Conservation (phyloP, 2,329 filamentous ascomycete genomes). For the Volutella citrinella region DNA sequence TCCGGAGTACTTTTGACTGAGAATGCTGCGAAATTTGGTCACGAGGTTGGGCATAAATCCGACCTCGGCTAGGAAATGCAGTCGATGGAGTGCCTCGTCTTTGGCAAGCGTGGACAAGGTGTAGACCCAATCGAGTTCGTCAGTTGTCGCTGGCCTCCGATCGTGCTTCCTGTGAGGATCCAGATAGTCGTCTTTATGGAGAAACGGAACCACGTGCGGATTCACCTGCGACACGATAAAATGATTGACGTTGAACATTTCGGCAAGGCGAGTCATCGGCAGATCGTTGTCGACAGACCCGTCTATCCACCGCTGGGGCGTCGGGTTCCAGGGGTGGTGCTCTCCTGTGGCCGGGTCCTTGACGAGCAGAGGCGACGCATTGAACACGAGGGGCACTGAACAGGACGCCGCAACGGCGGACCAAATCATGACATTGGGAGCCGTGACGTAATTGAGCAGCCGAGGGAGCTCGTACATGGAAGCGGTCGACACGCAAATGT, state of each 20-base stretch:
- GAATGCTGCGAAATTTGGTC: constrained; percentile 74
- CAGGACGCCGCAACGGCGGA: constrained; percentile 95
- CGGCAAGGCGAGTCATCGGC: constrained; percentile 82
- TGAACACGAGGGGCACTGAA: constrained; percentile 85
- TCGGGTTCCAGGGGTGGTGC: constrained; percentile 80
- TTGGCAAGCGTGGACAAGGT: constrained; percentile 71
- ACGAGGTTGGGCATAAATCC: constrained; percentile 76
- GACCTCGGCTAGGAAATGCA: constrained; percentile 77
- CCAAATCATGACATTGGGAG: constrained; percentile 94
- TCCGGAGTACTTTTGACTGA: constrained; percentile 89
- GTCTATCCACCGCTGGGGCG: constrained; percentile 84
- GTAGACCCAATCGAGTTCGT: constrained; percentile 58
- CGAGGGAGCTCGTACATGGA: constrained; percentile 84
- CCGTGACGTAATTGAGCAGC: constrained; percentile 87
- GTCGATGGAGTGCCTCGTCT: constrained; percentile 74
- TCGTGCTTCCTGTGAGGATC: constrained; percentile 33
- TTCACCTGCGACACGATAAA: constrained; percentile 98
- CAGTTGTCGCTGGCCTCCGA: constrained; percentile 19
- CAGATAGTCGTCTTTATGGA: constrained; percentile 68
- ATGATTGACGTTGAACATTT: constrained; percentile 98
- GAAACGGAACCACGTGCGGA: constrained; percentile 85
- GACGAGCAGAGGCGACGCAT: constrained; percentile 71
- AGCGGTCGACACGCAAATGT: constrained; percentile 88
- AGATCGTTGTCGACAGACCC: constrained; percentile 93
- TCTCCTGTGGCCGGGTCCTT: constrained; percentile 81